A percentile compares a stretch with the other conserved stretches of the same genome.
Evolutionary conservation across 176 grass and related monocot genomes (phyloP).

Genomic region (Canna indica): DNA sequence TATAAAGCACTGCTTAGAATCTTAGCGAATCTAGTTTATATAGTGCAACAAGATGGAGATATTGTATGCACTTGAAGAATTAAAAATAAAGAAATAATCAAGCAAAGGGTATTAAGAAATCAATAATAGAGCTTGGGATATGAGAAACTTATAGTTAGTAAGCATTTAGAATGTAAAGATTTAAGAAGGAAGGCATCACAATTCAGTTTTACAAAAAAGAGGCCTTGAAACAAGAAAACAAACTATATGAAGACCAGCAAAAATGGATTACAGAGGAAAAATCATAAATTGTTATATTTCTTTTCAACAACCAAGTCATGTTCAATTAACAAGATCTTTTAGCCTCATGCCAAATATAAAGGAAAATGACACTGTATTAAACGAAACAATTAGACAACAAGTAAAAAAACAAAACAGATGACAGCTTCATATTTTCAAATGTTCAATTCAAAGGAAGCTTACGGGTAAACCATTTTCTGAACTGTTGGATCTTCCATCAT

Average conservation of each 20-base stretch:
- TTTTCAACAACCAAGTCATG: not conserved
- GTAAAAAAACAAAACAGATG: conserved; percentile 3
- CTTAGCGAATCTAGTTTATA: not conserved
- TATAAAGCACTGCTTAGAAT: not conserved
- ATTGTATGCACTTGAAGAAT: not conserved
- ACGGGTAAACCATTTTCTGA: conserved; percentile 99
- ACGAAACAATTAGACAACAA: not conserved
- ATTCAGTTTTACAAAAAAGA: no score
- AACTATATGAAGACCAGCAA: not conserved
- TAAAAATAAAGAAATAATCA: not conserved
- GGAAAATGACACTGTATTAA: no score
- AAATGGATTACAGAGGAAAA: not conserved
- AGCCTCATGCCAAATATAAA: not conserved
- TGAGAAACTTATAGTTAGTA: no score
- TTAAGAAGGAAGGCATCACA: no score
- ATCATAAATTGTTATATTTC: not conserved
- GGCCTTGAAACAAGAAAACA: not conserved
- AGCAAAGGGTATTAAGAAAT: no score
- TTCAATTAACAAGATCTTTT: not conserved
- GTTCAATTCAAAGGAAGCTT: conserved; percentile 28
- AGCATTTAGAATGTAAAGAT: no score
- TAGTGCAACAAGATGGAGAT: not conserved
- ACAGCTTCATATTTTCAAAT: not conserved
- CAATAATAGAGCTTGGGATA: no score
- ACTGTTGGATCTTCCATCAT: conserved; percentile 99